These are phyloP conservation scores for Neurospora cerealis DNA, from an alignment of 495 filamentous ascomycete genomes.

Conservation along the genomic window DNA sequence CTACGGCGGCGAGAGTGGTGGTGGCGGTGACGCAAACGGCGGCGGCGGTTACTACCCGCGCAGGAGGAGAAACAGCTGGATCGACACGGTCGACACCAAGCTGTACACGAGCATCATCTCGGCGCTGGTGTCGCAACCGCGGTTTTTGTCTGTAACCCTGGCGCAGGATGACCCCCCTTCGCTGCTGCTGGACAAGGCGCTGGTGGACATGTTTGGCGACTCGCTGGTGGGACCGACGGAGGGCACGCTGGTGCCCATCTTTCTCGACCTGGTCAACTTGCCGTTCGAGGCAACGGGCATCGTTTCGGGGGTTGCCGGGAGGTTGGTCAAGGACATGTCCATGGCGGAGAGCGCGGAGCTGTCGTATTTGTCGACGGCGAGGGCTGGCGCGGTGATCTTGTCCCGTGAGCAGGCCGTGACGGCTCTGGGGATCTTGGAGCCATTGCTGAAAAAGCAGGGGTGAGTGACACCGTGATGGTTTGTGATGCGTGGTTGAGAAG, in stretches of 20 bases:
- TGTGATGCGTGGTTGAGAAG: not conserved
- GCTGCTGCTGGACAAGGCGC: conserved; percentile 65
- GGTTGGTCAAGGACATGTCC: conserved; percentile 51
- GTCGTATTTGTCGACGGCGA: conserved; percentile 80
- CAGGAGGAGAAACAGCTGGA: conserved; percentile 24
- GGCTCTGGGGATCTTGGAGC: conserved; percentile 59
- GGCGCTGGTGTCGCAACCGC: conserved; percentile 61
- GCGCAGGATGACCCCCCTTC: conserved; percentile 78
- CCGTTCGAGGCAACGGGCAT: conserved; percentile 89
- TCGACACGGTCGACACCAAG: conserved; percentile 45
- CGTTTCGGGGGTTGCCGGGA: conserved; percentile 81
- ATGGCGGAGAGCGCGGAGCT: conserved; percentile 63
- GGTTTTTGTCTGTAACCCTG: conserved; percentile 78
- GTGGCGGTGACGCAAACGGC: conserved; percentile 11
- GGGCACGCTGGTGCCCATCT: conserved; percentile 77
- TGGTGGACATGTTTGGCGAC: conserved; percentile 55
- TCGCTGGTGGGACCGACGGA: conserved; percentile 72
- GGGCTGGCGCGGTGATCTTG: conserved; percentile 85
- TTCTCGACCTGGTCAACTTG: conserved; percentile 70
- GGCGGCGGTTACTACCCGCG: conserved; percentile 1
- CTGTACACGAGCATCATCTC: conserved; percentile 59
- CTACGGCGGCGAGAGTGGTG: not conserved
- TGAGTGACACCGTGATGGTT: not conserved
- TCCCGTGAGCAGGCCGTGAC: conserved; percentile 56
- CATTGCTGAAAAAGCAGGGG: conserved; percentile 26